Conservation (phyloP, 164 flowering plant species). For the Magnolia sinica region DNA sequence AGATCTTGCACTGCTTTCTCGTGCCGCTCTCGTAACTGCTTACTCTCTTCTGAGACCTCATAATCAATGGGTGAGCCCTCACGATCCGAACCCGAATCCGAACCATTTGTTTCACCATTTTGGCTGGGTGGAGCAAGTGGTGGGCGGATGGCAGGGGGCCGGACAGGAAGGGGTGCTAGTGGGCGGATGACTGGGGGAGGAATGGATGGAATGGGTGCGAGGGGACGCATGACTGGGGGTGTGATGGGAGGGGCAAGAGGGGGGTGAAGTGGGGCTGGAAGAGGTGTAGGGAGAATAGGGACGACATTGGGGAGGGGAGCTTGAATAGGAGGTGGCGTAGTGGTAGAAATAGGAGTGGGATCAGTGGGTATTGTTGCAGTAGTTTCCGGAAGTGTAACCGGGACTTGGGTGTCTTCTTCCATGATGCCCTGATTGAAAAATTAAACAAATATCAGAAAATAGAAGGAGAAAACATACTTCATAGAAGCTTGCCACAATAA, state of each 20-base stretch:
- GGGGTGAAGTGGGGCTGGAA: slow-evolving; percentile 16
- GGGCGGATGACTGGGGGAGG: slow-evolving; percentile 19
- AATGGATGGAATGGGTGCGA: slow-evolving; percentile 44
- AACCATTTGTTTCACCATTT: slow-evolving; percentile 45
- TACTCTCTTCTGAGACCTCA: slow-evolving; percentile 87
- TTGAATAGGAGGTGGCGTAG: slow-evolving; percentile 10
- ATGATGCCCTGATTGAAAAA: slow-evolving; percentile 22
- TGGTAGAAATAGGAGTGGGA: slow-evolving; percentile 11
- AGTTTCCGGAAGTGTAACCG: slow-evolving; percentile 25
- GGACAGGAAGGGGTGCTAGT: slow-evolving; percentile 16
- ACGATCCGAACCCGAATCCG: slow-evolving; percentile 60
- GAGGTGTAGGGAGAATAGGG: not conserved
- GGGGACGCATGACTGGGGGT: slow-evolving; percentile 34
- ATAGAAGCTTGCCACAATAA: too few relatives aligned
- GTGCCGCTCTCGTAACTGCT: slow-evolving; percentile 62
- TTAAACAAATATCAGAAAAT: not conserved
- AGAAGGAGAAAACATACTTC: too few relatives aligned
- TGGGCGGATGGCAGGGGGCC: slow-evolving; percentile 44
- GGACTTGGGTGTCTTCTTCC: slow-evolving; percentile 37
- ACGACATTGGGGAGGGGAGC: slow-evolving; percentile 4
- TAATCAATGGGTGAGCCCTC: slow-evolving; percentile 50
- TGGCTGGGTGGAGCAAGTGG: slow-evolving; percentile 30
- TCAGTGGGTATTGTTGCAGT: slow-evolving; percentile 11
- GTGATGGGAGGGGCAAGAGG: slow-evolving; percentile 24
- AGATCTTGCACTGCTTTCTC: slow-evolving; percentile 82